phyloP scores from a whole-genome alignment of 352 stramenopile genomes.

The Phytophthora hibernalis region DNA sequence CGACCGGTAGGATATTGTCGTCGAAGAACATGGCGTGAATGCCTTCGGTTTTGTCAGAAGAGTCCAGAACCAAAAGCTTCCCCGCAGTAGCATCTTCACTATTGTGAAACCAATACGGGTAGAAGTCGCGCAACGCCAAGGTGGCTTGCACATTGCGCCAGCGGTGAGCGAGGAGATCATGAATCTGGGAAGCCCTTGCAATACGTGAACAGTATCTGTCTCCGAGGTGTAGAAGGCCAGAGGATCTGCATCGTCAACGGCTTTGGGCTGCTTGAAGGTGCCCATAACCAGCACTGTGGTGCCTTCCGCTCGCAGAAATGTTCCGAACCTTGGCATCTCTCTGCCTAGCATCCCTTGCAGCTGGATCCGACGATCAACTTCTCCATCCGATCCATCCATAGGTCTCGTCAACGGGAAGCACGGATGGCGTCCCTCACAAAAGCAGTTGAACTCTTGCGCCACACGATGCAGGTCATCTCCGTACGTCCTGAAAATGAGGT shows the following conservation, averaged over 20 bases:
- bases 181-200: slow-evolving; percentile 55
- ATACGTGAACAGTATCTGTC: slow-evolving; percentile 22
- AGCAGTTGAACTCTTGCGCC: slow-evolving; percentile 80
- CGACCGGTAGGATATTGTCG: slow-evolving; percentile 74
- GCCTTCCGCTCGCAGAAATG: slow-evolving; percentile 62
- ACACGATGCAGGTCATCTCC: slow-evolving; percentile 75
- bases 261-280: slow-evolving; percentile 68
- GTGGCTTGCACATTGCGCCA: slow-evolving; percentile 65
- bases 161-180: slow-evolving; percentile 52
- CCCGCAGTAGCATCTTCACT: slow-evolving; percentile 54
- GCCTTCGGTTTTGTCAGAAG: slow-evolving; percentile 23
- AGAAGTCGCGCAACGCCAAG: slow-evolving; percentile 80
- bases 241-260: slow-evolving; percentile 28
- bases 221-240: slow-evolving; percentile 48
- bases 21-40: slow-evolving; percentile 81
- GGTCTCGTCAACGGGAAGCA: slow-evolving; percentile 50
- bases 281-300: slow-evolving; percentile 73
- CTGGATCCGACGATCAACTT: slow-evolving; percentile 63
- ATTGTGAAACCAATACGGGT: slow-evolving; percentile 75
- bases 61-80: slow-evolving; percentile 67
- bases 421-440: slow-evolving; percentile 73
- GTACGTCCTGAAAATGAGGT: slow-evolving; percentile 82
- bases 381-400: slow-evolving; percentile 68
- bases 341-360: slow-evolving; percentile 20
- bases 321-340: slow-evolving; percentile 57